Conservation (phyloP, 2,329 filamentous ascomycete species). For the Nothophaeocryptopus gaeumannii region DNA sequence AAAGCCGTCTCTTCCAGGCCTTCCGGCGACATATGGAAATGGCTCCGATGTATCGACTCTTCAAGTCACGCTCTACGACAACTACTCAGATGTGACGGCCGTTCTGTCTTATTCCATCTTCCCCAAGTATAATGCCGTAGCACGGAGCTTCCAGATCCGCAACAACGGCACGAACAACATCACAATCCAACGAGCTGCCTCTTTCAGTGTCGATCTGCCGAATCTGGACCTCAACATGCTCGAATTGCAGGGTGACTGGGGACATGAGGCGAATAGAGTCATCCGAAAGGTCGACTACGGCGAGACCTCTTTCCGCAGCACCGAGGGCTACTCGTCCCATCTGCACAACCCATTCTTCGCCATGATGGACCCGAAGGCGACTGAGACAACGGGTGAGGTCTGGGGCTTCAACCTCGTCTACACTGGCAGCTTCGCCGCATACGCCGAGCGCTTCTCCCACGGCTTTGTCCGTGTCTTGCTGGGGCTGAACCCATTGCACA, state of each 20-base stretch:
- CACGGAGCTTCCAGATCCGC: constrained; percentile 59
- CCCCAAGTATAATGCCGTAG: constrained; percentile 59
- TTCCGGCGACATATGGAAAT: constrained; percentile 59
- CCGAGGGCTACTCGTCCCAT: constrained; percentile 61
- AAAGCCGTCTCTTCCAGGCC: constrained; percentile 55
- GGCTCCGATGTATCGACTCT: constrained; percentile 59
- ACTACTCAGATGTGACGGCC: constrained; percentile 56
- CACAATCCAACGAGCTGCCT: constrained; percentile 48
- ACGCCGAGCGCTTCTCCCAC: constrained; percentile 62
- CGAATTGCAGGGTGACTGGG: constrained; percentile 62
- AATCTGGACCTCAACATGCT: constrained; percentile 62
- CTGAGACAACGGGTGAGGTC: constrained; percentile 59
- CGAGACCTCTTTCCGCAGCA: constrained; percentile 56
- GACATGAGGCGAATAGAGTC: constrained; percentile 53
- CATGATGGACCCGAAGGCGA: constrained; percentile 55
- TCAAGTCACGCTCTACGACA: constrained; percentile 57
- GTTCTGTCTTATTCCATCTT: constrained; percentile 64
- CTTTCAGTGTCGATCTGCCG: constrained; percentile 61
- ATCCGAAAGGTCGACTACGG: constrained; percentile 58
- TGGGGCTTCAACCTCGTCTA: constrained; percentile 66
- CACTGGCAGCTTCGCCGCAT: constrained; percentile 60
- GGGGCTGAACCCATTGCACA: constrained; percentile 60
- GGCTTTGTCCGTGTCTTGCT: constrained; percentile 60
- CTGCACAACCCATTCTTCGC: constrained; percentile 64
- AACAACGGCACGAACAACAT: constrained; percentile 54